Evolutionary conservation across 2,329 filamentous ascomycete genomes (phyloP).

Genomic region (Arachnomyces sp.): DNA sequence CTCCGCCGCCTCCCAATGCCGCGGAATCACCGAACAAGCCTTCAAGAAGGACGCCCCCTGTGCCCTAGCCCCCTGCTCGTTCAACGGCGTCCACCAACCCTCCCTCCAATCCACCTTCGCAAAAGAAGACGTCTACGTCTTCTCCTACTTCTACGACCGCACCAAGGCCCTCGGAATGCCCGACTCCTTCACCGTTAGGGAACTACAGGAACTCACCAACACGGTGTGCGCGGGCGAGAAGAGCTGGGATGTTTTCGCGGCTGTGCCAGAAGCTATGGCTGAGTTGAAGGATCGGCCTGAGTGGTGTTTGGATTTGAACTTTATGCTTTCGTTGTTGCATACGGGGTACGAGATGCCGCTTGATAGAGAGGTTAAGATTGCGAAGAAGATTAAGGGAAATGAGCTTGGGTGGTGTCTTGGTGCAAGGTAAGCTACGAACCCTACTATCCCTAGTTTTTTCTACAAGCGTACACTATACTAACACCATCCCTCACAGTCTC

Average conservation of each 20-base stretch:
- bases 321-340: conserved; percentile 87
- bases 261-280: conserved; percentile 65
- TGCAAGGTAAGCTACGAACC: conserved; percentile 60
- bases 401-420: conserved; percentile 97
- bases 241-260: conserved; percentile 72
- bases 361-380: conserved; percentile 90
- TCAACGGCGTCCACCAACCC: conserved; percentile 95
- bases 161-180: conserved; percentile 93
- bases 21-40: conserved; percentile 80
- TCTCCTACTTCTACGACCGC: conserved; percentile 97
- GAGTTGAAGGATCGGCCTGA: conserved; percentile 79
- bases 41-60: conserved; percentile 80
- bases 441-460: not conserved
- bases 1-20: conserved; percentile 70
- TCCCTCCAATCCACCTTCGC: conserved; percentile 86
- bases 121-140: conserved; percentile 85
- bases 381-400: conserved; percentile 97
- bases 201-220: conserved; percentile 76
- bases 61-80: conserved; percentile 83
- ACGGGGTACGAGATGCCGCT: conserved; percentile 98
- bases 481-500: conserved; percentile 49
- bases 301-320: conserved; percentile 90
- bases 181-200: conserved; percentile 86
- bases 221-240: conserved; percentile 73
- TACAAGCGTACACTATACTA: conserved; percentile 25